phyloP scores from a whole-genome alignment of 306 rosid genomes.

The Medicago arabica region DNA sequence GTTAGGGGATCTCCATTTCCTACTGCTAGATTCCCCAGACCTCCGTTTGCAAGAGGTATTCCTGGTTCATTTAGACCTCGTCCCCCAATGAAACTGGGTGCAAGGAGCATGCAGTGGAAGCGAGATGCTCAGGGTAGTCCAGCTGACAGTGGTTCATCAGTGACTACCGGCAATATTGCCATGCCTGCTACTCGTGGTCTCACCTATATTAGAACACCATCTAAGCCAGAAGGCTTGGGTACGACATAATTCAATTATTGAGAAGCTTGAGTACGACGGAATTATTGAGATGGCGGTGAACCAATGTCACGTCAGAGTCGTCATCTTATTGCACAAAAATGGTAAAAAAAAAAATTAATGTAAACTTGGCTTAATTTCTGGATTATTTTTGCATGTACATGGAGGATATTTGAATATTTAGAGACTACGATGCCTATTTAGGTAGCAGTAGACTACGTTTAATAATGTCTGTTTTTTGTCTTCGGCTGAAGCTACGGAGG shows the following conservation, averaged over 20 bases:
- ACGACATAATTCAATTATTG: constrained; percentile 43
- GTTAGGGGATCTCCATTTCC: constrained; percentile 64
- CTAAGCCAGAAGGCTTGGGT: constrained; percentile 72
- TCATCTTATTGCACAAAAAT: constrained; percentile 19
- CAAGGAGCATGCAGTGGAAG: constrained; percentile 97
- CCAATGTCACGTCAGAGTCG: constrained; percentile 12
- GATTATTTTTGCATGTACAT: constrained; percentile 55
- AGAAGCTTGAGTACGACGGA: neutral
- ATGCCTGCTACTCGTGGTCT: constrained; percentile 67
- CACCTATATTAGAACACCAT: constrained; percentile 82
- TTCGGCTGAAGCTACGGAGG: constrained; percentile 34
- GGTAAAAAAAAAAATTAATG: neutral
- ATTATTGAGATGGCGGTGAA: neutral
- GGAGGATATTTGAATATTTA: constrained; percentile 46
- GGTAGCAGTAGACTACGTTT: constrained; percentile 32
- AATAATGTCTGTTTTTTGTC: constrained; percentile 19
- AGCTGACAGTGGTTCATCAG: constrained; percentile 56
- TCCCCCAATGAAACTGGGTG: constrained; percentile 66
- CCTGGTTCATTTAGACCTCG: constrained; percentile 76
- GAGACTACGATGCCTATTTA: constrained; percentile 36
- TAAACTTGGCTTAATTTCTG: constrained; percentile 32
- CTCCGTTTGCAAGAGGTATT: constrained; percentile 74
- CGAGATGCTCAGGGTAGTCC: constrained; percentile 67
- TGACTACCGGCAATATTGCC: constrained; percentile 40
- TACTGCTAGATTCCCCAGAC: constrained; percentile 71